Base-by-base conservation (phyloP, 176 grass and related monocot species). In the Oryza rufipogon region DNA sequence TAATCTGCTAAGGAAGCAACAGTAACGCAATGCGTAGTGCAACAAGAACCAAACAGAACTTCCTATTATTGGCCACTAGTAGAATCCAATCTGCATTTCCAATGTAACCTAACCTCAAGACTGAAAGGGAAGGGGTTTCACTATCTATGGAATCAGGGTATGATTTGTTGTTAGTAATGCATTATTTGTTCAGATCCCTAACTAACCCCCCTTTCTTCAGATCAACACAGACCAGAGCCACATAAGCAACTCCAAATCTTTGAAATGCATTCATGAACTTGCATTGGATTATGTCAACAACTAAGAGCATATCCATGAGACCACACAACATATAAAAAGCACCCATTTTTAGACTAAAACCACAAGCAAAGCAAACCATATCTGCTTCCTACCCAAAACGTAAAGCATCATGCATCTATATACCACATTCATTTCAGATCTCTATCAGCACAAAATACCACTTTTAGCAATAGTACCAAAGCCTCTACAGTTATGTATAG, bases 41-140 rank as follows among this genome's bases (percentile, higher is more conserved):
- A 83, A 79, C 36, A 83, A 64, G 49, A 39, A 70, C 20, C 64
- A 80, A 51, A 80, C 19, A 84, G 12, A 75, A 28, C 70, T 76
- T 70, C 26, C 30, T 61, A 49, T 17, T 41, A 68, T 7, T 47
- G 56, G 45, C 49, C 28, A 22, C 72, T 9, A 9, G 64, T 10
- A 44, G 42, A 44, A 44, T 44, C 42, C 42, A 68, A 65, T 17
- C 23, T 19, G 7, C 8, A 39, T 74, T 39, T 83, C 47, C 38
- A 47, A 73, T 73, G 68, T n/a, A 36, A 83, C 68, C 39, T 49
- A 38, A 49, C 54, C 54, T 58, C 54, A 58, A 20, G 54, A 58
- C 17, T 6, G 4, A 52, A 13, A 52, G 49, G 15, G 15, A 52
- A 52, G 49, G 14, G 49, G 4, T 46, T 74, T 9, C 34, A 6